phyloP scores from a whole-genome alignment of 345 rosid species.

The Gossypium mustelinum region DNA sequence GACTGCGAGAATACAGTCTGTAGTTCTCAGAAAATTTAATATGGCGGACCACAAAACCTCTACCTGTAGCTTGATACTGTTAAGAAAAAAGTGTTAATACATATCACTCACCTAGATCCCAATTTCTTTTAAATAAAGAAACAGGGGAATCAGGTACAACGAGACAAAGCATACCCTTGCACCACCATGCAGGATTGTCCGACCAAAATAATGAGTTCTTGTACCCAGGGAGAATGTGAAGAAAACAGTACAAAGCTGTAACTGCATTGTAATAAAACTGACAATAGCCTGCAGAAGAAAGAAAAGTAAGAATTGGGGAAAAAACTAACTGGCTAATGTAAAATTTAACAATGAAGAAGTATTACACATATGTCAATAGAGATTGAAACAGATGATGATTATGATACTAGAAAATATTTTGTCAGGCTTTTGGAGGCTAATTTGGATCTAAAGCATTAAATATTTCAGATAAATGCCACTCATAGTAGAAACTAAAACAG shows the following conservation, averaged over 20 bases:
- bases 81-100: constrained; percentile 17
- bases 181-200: constrained; percentile 97
- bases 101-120: background rate
- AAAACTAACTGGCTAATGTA: background rate
- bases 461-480: background rate
- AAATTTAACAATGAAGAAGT: background rate
- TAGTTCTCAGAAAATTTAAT: constrained; percentile 89
- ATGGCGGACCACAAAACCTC: constrained; percentile 95
- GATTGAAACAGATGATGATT: background rate
- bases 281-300: constrained; percentile 70
- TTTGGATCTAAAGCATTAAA: background rate
- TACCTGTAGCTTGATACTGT: constrained; percentile 96
- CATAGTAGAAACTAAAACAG: background rate
- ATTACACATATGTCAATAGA: background rate
- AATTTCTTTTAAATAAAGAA: background rate
- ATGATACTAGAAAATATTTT: background rate
- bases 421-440: background rate
- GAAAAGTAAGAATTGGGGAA: background rate
- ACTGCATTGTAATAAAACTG: constrained; percentile 86
- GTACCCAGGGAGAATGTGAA: constrained; percentile 98
- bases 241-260: constrained; percentile 93
- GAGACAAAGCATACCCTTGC: constrained; percentile 62
- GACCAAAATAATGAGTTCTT: constrained; percentile 91
- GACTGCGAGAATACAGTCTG: constrained; percentile 94
- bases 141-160: background rate